Percentiles rank a stretch among this genome's conserved stretches.
Evolutionary conservation across 116 monocot species (phyloP).

Genomic region (Thalassia testudinum): DNA sequence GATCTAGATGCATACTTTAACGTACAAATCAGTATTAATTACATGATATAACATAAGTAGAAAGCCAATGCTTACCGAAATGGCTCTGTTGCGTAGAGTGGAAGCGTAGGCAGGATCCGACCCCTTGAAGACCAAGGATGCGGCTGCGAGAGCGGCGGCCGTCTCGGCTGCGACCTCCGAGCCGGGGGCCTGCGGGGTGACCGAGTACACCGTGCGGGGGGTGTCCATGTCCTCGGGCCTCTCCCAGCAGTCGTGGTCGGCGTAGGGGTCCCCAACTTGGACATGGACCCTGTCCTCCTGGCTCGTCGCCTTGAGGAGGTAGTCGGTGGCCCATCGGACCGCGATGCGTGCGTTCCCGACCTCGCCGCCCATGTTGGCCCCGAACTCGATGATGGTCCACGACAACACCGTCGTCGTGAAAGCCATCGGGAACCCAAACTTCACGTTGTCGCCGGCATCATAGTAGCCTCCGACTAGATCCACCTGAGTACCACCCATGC

Average conservation of each 20-base stretch:
- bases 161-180: slow-evolving; percentile 50
- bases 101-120: slow-evolving; percentile 17
- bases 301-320: slow-evolving; percentile 48
- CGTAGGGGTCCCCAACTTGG: slow-evolving; percentile 23
- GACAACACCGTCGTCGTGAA: slow-evolving; percentile 29
- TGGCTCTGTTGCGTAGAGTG: slow-evolving; percentile 14
- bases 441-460: slow-evolving; percentile 59
- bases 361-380: slow-evolving; percentile 16
- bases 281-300: slow-evolving; percentile 19
- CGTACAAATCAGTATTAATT: no score
- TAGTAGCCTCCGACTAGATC: slow-evolving; percentile 47
- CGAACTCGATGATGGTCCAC: slow-evolving; percentile 34
- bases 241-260: slow-evolving; percentile 28
- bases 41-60: not conserved
- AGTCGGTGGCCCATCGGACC: slow-evolving; percentile 46
- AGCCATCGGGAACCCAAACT: slow-evolving; percentile 58
- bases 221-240: slow-evolving; percentile 35
- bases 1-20: no score
- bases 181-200: slow-evolving; percentile 18
- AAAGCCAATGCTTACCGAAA: slow-evolving; percentile 3
- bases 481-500: slow-evolving; percentile 18
- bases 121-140: slow-evolving; percentile 21
- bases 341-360: slow-evolving; percentile 16
- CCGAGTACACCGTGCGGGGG: slow-evolving; percentile 14
- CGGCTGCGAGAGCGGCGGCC: slow-evolving; percentile 31